Conservation (phyloP, 192 early-diverging fungal species). For the Rhizoclosmatium globosum region DNA sequence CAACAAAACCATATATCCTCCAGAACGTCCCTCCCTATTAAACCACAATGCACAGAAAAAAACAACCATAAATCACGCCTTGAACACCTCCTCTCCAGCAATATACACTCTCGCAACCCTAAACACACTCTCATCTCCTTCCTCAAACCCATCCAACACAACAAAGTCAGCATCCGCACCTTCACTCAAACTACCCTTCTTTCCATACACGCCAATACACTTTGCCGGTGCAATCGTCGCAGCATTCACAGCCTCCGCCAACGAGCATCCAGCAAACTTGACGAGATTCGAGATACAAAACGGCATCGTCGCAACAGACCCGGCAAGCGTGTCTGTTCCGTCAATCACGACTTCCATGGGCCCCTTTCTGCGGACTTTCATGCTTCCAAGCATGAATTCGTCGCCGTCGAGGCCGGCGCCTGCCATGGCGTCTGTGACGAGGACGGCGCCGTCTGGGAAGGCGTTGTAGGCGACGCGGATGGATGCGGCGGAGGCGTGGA, state of each 20-base stretch:
- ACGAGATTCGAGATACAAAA: slow-evolving; percentile 25
- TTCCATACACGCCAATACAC: slow-evolving; percentile 7
- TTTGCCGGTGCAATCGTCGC: slow-evolving; percentile 19
- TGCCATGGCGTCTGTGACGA: slow-evolving; percentile 85
- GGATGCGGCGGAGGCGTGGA: slow-evolving; percentile 79
- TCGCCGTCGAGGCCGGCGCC: slow-evolving; percentile 38
- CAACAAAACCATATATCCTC: too few relatives aligned
- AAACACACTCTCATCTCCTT: slow-evolving; percentile 2
- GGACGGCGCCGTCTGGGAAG: slow-evolving; percentile 75
- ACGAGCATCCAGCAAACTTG: slow-evolving; percentile 13
- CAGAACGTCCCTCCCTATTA: too few relatives aligned
- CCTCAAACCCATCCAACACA: slow-evolving; percentile 3
- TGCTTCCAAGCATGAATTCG: slow-evolving; percentile 24
- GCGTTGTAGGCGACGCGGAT: slow-evolving; percentile 83
- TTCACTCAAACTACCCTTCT: background rate
- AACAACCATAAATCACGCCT: background rate
- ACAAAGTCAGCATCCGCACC: slow-evolving; percentile 24
- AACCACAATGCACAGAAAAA: background rate
- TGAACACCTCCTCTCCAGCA: slow-evolving; percentile 24
- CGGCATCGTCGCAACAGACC: slow-evolving; percentile 30
- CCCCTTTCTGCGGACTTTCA: slow-evolving; percentile 13
- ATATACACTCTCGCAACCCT: background rate
- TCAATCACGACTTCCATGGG: slow-evolving; percentile 23
- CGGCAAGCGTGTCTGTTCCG: slow-evolving; percentile 21
- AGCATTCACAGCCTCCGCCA: slow-evolving; percentile 20